Evolutionary conservation across 169 alveolate genomes (phyloP), one percentile per base, ranked within the genome.

Genomic region (Babesia bovis): DNA sequence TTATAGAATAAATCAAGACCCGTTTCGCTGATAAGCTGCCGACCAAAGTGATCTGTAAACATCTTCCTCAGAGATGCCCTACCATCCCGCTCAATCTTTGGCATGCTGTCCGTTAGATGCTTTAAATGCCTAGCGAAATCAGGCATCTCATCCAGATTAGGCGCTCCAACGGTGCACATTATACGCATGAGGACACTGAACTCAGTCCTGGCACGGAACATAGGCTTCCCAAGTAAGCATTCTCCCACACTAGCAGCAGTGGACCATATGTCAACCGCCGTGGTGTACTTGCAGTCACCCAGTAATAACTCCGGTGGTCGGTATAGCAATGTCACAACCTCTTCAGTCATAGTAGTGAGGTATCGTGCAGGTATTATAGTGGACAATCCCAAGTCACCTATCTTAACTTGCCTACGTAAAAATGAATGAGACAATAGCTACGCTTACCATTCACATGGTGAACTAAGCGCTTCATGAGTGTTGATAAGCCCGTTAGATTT

Each of bases 191-290:
- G 81, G 53, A 83, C 90, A 66, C 91, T 93, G 59, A 90, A 91
- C 73, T 84, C 94, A 9, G 93, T 93, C 38, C 93, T 85, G n/a
- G 96, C 97, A 52, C 91, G 82, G 84, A 94, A 94, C 47, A 94
- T 67, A 25, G 97, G 96, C 67, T 70, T 90, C 17, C 96, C 96
- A 25, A 90, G 58, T 57, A 91, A 82, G 84, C 93, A 87, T 58
- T 91, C 96, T 26, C 94, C 94, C 65, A 87, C 89, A 13, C 90
- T 88, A 28, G 79, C 83, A 4, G 91, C 93, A 9, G 90, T 61
- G 0, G 93, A 88, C 93, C 93, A 88, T 50, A 88, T 84, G 66
- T 88, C 93, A 9, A 88, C 84, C 17, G 88, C 83, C 2, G 88
- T 81, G 15, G 88, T 81, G 58, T 81, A 81, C 58, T 70, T 71